Evolutionary conservation across 148 eudicot genomes (phyloP).

Genomic region (Cornus kousa): DNA sequence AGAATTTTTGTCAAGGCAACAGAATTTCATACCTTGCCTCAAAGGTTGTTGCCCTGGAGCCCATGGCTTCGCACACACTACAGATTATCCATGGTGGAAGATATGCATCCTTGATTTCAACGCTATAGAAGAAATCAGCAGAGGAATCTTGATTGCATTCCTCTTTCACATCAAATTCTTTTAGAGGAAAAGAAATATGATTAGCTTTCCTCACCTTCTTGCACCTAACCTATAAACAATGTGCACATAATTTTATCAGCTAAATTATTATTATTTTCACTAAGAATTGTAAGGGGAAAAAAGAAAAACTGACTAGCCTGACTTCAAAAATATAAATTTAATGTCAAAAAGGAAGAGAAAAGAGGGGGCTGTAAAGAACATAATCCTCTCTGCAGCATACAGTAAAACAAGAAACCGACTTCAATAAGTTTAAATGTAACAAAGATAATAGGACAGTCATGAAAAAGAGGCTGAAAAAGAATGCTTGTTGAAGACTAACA

Average conservation of each 20-base stretch:
- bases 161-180: constrained; percentile 33
- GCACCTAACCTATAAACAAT: constrained; percentile 62
- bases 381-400: background rate
- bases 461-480: too few relatives aligned
- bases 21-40: constrained; percentile 63
- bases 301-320: background rate
- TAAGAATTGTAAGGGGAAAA: too few relatives aligned
- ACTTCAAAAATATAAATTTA: background rate
- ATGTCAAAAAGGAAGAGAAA: too few relatives aligned
- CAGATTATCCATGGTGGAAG: constrained; percentile 82
- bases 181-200: constrained; percentile 25
- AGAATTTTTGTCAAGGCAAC: background rate
- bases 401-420: background rate
- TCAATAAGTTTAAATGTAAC: too few relatives aligned
- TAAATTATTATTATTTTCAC: too few relatives aligned
- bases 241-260: background rate
- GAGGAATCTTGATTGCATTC: constrained; percentile 42
- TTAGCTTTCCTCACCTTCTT: constrained; percentile 71
- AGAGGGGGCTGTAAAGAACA: too few relatives aligned
- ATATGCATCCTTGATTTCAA: constrained; percentile 73
- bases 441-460: too few relatives aligned
- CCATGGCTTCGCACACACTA: constrained; percentile 55
- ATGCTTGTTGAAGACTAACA: too few relatives aligned
- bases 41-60: constrained; percentile 54
- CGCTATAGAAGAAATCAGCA: constrained; percentile 58